Percentiles rank a stretch among this genome's conserved stretches.
Conservation (phyloP, 257 asterid species). For the Perilla frutescens region DNA sequence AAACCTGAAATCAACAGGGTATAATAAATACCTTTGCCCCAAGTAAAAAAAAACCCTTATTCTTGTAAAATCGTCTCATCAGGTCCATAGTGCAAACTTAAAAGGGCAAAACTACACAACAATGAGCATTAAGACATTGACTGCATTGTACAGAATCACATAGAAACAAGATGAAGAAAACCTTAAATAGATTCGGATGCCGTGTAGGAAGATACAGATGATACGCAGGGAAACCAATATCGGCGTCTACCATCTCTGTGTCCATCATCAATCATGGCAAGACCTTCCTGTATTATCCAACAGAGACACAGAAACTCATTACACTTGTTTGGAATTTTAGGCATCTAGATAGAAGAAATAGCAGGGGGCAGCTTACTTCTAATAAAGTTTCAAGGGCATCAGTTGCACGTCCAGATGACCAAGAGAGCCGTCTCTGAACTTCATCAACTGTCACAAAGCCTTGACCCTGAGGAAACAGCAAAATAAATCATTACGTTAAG, state of each 20-base stretch:
- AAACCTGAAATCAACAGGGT: no score
- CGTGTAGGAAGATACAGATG: conserved; percentile 64
- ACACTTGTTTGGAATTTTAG: background rate
- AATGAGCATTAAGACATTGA: background rate
- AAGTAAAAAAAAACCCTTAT: no score
- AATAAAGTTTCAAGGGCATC: conserved; percentile 90
- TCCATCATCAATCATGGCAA: conserved; percentile 92
- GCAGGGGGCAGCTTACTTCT: conserved; percentile 62
- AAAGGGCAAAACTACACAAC: background rate
- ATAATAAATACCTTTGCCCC: no score
- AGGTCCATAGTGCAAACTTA: no score
- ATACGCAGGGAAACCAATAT: conserved; percentile 91
- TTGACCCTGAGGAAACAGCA: conserved; percentile 62
- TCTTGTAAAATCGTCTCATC: no score
- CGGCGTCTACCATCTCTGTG: conserved; percentile 73
- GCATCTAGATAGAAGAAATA: conserved; percentile 14
- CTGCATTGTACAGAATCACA: conserved; percentile 20
- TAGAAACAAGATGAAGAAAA: conserved; percentile 23
- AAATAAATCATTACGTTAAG: conserved; percentile 2
- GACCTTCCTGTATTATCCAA: conserved; percentile 70
- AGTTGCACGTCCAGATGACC: conserved; percentile 91
- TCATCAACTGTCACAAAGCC: conserved; percentile 93
- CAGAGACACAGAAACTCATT: conserved; percentile 11
- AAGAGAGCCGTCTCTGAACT: conserved; percentile 77
- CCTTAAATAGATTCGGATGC: conserved; percentile 50